Base-by-base conservation (phyloP, 345 rosid genomes). In the Acer yangbiense region DNA sequence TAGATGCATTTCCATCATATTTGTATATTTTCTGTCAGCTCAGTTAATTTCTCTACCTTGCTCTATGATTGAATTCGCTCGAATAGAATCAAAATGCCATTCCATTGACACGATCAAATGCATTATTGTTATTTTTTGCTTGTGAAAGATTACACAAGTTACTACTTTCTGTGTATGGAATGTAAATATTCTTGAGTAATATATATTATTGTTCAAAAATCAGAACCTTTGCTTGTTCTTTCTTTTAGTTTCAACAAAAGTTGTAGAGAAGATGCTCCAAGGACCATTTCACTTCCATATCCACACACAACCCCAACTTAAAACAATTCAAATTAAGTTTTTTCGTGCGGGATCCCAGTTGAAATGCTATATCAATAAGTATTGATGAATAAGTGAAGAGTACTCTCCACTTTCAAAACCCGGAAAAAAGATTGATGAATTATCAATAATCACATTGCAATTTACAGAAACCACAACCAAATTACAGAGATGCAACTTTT, bases 381-480 rank as follows among this genome's bases (percentile, higher is more conserved):
- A 6, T 4, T 4, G 39, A 32, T 32, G 4, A 29, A 29, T 2
- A 39, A 48, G 54, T 48, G 3, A 48, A 12, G 54, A 9, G 12
- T 11, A 48, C 8, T 3, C 44, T 25, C 27, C 44, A 5, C 25
- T 23, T 65, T 66, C 2, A 39, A 20, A 68, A 20, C 8, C 48
- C 17, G 0, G 4, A 29, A 35, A 4, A 35, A 21, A 39, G 48
- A 39, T 13, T 2, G 12, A 71, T 27, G 29, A 32, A 35, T 9
- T 32, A 18, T 23, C 54, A 50, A 29, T 71, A 71, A 54, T 63
- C 29, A 11, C 77, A 74, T 12, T 74, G 50, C 44, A 74, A 74
- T 74, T 25, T 64, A 74, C 70, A 74, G 32, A 74, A 43, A 64
- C 13, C 69, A 64, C 48, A 48, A 10, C 3, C 69, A 57, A 71